phyloP scores from a whole-genome alignment of 2,329 filamentous ascomycete genomes.

The Tolypocladium guangdongense region DNA sequence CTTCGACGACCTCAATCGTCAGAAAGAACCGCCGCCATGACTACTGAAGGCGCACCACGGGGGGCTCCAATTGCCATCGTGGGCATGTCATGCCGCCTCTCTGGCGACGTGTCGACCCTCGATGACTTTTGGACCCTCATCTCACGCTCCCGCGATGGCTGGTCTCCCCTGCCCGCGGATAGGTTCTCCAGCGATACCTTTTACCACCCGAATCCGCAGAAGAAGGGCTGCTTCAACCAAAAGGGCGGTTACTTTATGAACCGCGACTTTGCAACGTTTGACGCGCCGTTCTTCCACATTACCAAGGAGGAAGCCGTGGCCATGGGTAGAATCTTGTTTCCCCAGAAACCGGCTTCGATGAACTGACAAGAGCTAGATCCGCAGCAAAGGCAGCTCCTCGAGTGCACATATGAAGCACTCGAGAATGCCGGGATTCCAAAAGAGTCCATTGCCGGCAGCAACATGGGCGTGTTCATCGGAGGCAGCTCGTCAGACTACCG shows the following conservation, averaged over 20 bases:
- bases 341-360: too few relatives aligned
- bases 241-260: conserved; percentile 31
- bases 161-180: conserved; percentile 29
- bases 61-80: conserved; percentile 31
- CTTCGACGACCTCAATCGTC: too few relatives aligned
- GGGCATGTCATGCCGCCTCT: conserved; percentile 35
- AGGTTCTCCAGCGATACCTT: conserved; percentile 34
- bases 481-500: conserved; percentile 37
- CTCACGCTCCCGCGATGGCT: conserved; percentile 28
- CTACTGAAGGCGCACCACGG: neutral
- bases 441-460: conserved; percentile 32
- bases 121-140: conserved; percentile 35
- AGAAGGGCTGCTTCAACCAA: conserved; percentile 27
- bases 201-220: conserved; percentile 31
- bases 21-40: neutral
- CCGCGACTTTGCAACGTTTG: conserved; percentile 34
- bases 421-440: conserved; percentile 41
- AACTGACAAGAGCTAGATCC: conserved; percentile 25
- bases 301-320: conserved; percentile 37
- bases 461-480: conserved; percentile 40
- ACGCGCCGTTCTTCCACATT: conserved; percentile 42
- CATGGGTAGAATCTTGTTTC: conserved; percentile 22
- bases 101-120: conserved; percentile 28
- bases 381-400: conserved; percentile 40
- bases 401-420: conserved; percentile 43